Evolutionary conservation across 2,329 filamentous ascomycete genomes (phyloP), one percentile per base, ranked within the genome.

Genomic region (Sclerotinia sclerotiorum): DNA sequence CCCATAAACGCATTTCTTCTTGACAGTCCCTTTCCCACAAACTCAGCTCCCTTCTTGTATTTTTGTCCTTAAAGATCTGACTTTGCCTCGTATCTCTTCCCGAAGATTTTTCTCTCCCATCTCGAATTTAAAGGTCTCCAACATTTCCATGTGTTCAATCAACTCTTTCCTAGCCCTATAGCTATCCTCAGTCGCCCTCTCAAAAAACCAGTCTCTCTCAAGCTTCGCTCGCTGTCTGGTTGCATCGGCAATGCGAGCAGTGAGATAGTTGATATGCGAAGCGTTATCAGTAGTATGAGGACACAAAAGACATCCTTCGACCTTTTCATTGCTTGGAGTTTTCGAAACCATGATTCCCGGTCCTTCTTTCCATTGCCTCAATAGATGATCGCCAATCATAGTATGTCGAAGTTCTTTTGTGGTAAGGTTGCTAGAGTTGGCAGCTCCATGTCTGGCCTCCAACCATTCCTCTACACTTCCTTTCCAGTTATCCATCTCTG

Each of bases 201-300:
- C 60, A 2, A 19, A 17, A 35, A 8, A 24, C 60, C 60, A 63
- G 15, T 35, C 35, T 32, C 32, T 27, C 48, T 63, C 60, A 24
- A 63, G 51, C n/a, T 51, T 29, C 17, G n/a, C 46, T 42, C 15
- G 32, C 19, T 51, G 60, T 27, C 10, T 63, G 15, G 46, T 27
- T 51, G 60, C 60, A 42, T 24, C 48, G 27, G 60, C 46, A 39
- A 63, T 63, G n/a, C 60, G 60, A 13, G 48, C 29, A 51, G n/a
- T 39, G 46, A 63, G 60, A 27, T 63, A 63, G 24, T 63, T 63
- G 2, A 63, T 63, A 32, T 63, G 60, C 15, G 60, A 63, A 42
- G 60, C 32, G 15, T 17, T 48, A 51, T 63, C 60, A 3, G 32
- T 63, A 32, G 60, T 63, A 24, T 63, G 46, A 51, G 60, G 46